phyloP scores from a whole-genome alignment of 2,329 filamentous ascomycete genomes.

The Hypoxylon rubiginosum region DNA sequence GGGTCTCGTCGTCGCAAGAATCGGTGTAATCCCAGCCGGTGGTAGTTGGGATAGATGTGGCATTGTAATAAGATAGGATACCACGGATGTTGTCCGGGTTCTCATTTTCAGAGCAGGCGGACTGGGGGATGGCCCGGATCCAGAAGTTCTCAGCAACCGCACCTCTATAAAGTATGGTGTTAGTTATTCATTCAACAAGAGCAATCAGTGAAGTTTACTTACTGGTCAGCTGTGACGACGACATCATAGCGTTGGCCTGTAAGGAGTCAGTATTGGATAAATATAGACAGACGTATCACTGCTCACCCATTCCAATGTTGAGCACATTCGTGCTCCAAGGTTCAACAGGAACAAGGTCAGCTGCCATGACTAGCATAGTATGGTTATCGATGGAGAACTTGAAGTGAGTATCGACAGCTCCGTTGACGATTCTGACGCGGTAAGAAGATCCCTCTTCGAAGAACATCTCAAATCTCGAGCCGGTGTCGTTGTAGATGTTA shows the following conservation, averaged over 20 bases:
- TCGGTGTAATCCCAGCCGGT: slow-evolving; percentile 40
- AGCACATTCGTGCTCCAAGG: slow-evolving; percentile 65
- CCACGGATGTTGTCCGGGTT: slow-evolving; percentile 61
- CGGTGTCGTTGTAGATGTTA: slow-evolving; percentile 54
- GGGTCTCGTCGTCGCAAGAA: slow-evolving; percentile 53
- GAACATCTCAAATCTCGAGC: slow-evolving; percentile 54
- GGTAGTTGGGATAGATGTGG: slow-evolving; percentile 35
- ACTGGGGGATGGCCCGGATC: slow-evolving; percentile 62
- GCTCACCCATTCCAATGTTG: slow-evolving; percentile 49
- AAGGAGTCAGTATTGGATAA: slow-evolving; percentile 17
- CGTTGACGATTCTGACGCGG: slow-evolving; percentile 64
- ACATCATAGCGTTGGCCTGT: slow-evolving; percentile 61
- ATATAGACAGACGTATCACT: background rate
- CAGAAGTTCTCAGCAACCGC: slow-evolving; percentile 58
- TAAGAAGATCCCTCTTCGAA: slow-evolving; percentile 61
- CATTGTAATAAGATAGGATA: slow-evolving; percentile 60
- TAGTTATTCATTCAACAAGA: slow-evolving; percentile 52
- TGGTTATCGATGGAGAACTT: slow-evolving; percentile 70
- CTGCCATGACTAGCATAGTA: slow-evolving; percentile 67
- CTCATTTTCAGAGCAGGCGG: slow-evolving; percentile 57
- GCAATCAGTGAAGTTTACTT: slow-evolving; percentile 49
- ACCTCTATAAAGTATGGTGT: slow-evolving; percentile 27
- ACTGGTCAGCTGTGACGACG: slow-evolving; percentile 59
- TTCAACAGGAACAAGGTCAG: slow-evolving; percentile 70
- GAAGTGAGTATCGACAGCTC: slow-evolving; percentile 59